Evolutionary conservation across 2,329 filamentous ascomycete species (phyloP).

Genomic region (Penicillium sp.): DNA sequence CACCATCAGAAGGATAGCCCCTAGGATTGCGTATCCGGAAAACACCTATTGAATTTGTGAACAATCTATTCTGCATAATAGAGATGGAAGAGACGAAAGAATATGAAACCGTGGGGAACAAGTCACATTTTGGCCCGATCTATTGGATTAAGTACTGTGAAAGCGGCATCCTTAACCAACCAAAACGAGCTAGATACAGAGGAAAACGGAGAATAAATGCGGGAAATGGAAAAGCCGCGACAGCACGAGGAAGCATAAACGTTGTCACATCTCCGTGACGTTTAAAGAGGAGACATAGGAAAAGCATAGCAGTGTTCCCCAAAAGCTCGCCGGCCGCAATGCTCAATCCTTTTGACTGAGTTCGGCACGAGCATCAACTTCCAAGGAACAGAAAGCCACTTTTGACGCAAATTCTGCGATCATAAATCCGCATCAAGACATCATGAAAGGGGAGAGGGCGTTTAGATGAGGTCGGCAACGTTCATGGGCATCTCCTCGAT

Average conservation of each 20-base stretch:
- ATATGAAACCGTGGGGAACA: constrained; percentile 33
- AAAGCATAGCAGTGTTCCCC: constrained; percentile 35
- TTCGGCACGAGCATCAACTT: neutral
- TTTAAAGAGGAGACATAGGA: constrained; percentile 35
- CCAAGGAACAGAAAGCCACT: constrained; percentile 41
- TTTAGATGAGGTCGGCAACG: constrained; percentile 60
- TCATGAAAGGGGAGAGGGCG: constrained; percentile 30
- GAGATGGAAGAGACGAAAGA: constrained; percentile 1
- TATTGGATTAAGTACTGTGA: constrained; percentile 40
- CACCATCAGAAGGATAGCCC: neutral
- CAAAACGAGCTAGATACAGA: constrained; percentile 42
- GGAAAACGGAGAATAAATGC: constrained; percentile 30
- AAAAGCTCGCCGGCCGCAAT: neutral
- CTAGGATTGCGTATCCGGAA: neutral
- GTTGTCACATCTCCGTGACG: constrained; percentile 42
- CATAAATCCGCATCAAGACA: constrained; percentile 41
- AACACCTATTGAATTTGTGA: neutral
- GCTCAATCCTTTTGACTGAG: neutral
- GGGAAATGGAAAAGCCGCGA: constrained; percentile 37
- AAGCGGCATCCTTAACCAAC: constrained; percentile 41
- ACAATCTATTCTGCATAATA: neutral
- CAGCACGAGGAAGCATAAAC: constrained; percentile 40
- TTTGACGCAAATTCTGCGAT: constrained; percentile 43
- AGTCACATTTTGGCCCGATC: constrained; percentile 42
- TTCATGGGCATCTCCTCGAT: constrained; percentile 99